Evolutionary conservation across 208 protist species (phyloP).

Genomic region (Angomonas desouzai): DNA sequence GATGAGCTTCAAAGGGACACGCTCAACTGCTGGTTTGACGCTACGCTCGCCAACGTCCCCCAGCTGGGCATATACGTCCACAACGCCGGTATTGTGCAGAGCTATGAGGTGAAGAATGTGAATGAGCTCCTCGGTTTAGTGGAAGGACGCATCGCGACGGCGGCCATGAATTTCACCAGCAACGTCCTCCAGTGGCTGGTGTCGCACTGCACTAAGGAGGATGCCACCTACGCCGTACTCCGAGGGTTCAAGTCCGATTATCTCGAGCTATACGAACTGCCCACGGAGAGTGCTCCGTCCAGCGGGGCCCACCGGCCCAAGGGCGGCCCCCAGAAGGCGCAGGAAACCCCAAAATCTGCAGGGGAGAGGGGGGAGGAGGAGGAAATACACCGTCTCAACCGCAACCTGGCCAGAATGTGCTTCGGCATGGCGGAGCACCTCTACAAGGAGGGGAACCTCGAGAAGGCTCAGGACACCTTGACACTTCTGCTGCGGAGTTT

Average conservation of each 20-base stretch:
- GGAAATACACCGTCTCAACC: constrained; percentile 37
- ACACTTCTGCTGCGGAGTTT: constrained; percentile 58
- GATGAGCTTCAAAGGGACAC: constrained; percentile 45
- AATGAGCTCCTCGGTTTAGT: constrained; percentile 61
- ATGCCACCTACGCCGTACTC: constrained; percentile 61
- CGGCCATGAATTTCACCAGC: constrained; percentile 81
- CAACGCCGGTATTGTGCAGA: constrained; percentile 67
- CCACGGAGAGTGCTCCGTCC: constrained; percentile 17
- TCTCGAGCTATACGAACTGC: constrained; percentile 70
- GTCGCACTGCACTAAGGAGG: constrained; percentile 53
- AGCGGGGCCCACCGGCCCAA: background rate
- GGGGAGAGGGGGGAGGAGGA: constrained; percentile 7
- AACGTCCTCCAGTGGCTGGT: constrained; percentile 77
- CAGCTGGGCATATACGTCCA: constrained; percentile 80
- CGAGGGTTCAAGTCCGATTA: constrained; percentile 42
- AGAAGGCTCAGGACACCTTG: constrained; percentile 44
- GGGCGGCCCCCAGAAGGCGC: background rate
- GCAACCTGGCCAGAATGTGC: constrained; percentile 66
- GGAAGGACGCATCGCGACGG: constrained; percentile 58
- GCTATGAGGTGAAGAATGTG: constrained; percentile 63
- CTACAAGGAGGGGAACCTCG: constrained; percentile 29
- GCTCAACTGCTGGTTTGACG: constrained; percentile 79
- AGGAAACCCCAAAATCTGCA: background rate
- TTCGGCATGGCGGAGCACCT: constrained; percentile 64
- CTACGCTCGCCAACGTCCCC: constrained; percentile 73